A percentile compares a stretch with the other conserved stretches of the same genome.
Evolutionary conservation across 805 yeast genomes (phyloP).

Genomic region (Kurtzmaniella fragi): DNA sequence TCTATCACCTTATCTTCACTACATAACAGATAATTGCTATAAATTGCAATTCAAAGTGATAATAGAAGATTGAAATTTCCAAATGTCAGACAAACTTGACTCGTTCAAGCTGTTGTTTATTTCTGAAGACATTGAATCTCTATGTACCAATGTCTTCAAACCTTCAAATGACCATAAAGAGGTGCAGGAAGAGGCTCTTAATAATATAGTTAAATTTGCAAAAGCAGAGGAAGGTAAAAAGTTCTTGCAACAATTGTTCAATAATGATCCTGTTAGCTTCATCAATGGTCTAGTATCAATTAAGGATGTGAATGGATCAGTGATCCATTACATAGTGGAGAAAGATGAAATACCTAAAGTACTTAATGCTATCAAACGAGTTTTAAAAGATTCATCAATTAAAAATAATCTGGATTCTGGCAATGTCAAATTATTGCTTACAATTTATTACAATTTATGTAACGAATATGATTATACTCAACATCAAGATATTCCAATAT

Average conservation of each 20-base stretch:
- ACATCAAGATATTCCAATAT: not conserved
- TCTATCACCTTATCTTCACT: no score
- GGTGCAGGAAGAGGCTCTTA: no score
- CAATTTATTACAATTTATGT: conserved; percentile 14
- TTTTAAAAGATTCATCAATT: not conserved
- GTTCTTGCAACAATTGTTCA: not conserved
- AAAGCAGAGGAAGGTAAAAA: not conserved
- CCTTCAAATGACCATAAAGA: no score
- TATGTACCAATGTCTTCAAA: no score
- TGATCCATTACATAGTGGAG: not conserved
- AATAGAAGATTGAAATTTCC: not conserved
- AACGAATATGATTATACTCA: conserved; percentile 12
- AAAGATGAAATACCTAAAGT: not conserved
- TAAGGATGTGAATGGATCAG: not conserved
- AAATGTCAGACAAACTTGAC: not conserved
- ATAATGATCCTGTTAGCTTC: not conserved
- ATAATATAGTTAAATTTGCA: not conserved
- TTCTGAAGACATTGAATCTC: not conserved
- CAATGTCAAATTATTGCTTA: conserved; percentile 7
- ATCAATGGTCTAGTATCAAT: not conserved
- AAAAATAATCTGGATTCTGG: not conserved
- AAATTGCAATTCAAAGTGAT: no score
- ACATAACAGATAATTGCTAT: no score
- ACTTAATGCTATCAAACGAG: not conserved
- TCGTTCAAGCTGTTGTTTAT: not conserved